These are phyloP conservation scores for Pseudocercospora eumusae DNA, from an alignment of 2,329 filamentous ascomycete genomes.

Conservation along the genomic window DNA sequence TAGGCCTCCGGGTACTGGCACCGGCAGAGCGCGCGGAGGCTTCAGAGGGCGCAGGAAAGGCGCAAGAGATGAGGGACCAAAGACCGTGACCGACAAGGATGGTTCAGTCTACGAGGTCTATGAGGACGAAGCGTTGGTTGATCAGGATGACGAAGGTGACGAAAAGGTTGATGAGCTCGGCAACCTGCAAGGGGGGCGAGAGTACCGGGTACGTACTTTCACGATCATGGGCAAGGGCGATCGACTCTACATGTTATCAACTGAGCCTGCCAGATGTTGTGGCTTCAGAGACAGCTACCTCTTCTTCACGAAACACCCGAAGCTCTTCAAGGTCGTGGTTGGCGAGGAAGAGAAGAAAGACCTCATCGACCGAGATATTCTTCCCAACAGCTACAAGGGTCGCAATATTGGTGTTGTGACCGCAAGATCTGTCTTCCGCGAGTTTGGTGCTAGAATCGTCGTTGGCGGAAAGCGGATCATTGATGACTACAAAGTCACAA, in stretches of 20 bases:
- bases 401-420: conserved; percentile 96
- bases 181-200: conserved; percentile 75
- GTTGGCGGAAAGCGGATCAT: conserved; percentile 82
- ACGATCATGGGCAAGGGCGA: conserved; percentile 81
- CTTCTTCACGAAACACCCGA: conserved; percentile 97
- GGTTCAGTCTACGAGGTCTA: conserved; percentile 88
- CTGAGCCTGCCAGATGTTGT: conserved; percentile 92
- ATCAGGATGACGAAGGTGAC: conserved; percentile 85
- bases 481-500: conserved; percentile 85
- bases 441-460: conserved; percentile 92
- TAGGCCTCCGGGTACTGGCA: conserved; percentile 44
- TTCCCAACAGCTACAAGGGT: conserved; percentile 97
- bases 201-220: conserved; percentile 95
- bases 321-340: conserved; percentile 96
- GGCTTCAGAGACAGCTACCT: conserved; percentile 98
- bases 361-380: conserved; percentile 91
- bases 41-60: conserved; percentile 74
- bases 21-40: conserved; percentile 51
- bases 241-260: conserved; percentile 95
- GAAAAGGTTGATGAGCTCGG: conserved; percentile 90
- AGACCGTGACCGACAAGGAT: conserved; percentile 88
- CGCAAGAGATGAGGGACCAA: conserved; percentile 71
- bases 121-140: conserved; percentile 86
- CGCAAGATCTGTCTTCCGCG: conserved; percentile 91
- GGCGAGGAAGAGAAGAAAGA: conserved; percentile 97